A percentile compares a stretch with the other conserved stretches of the same genome.
Conservation (phyloP, 2,329 filamentous ascomycete species). For the Botrytis fragariae region DNA sequence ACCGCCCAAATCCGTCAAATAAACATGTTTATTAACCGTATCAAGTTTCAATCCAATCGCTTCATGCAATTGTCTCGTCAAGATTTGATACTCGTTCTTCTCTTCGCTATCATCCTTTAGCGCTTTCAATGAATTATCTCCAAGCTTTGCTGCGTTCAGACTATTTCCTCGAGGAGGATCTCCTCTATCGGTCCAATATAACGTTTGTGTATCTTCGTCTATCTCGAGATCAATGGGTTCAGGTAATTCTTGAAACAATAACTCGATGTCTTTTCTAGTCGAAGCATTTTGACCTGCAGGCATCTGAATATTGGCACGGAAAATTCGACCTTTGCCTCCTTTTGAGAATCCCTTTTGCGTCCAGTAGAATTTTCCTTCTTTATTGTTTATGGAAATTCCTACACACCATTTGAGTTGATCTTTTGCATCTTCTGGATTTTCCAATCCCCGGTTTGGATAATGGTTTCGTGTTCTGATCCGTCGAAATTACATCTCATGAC, state of each 20-base stretch:
- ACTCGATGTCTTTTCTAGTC: constrained; percentile 24
- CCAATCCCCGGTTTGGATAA: constrained; percentile 32
- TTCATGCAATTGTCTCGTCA: constrained; percentile 44
- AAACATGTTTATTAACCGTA: constrained; percentile 39
- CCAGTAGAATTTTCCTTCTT: constrained; percentile 53
- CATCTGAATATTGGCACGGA: constrained; percentile 46
- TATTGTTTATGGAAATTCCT: constrained; percentile 49
- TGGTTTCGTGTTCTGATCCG: constrained; percentile 41
- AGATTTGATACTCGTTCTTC: constrained; percentile 30
- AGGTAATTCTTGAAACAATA: constrained; percentile 45
- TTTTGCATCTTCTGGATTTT: constrained; percentile 9
- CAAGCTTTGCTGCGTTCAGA: constrained; percentile 44
- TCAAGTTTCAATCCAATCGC: constrained; percentile 48
- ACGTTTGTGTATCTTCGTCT: constrained; percentile 43
- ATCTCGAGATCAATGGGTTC: constrained; percentile 59
- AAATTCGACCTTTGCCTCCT: constrained; percentile 50
- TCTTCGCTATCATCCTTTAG: not conserved
- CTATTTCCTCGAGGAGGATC: constrained; percentile 55
- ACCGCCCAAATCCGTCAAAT: constrained; percentile 44
- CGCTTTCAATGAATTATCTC: not conserved
- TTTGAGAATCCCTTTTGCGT: constrained; percentile 58
- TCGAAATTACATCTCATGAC: constrained; percentile 44
- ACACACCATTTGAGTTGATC: constrained; percentile 50
- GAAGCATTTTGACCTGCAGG: constrained; percentile 34
- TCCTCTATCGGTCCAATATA: constrained; percentile 63